phyloP scores from a whole-genome alignment of 2,329 filamentous ascomycete species.

The Aspergillus hiratsukae region DNA sequence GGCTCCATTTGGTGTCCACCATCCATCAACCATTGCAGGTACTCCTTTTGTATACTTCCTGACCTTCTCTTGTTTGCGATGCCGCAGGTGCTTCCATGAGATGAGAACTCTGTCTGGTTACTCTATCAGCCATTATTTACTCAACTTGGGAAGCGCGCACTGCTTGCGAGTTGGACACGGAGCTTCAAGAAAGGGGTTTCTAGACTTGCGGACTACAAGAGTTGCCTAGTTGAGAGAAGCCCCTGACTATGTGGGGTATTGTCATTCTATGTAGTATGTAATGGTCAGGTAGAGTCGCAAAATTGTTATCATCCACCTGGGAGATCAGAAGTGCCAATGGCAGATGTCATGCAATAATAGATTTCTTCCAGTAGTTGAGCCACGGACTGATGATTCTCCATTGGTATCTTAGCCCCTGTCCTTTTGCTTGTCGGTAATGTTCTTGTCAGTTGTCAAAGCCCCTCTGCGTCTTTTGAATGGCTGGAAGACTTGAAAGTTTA shows the following conservation, averaged over 20 bases:
- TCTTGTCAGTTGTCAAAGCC: not conserved
- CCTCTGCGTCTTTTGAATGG: not conserved
- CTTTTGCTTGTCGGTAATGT: not conserved
- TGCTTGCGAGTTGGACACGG: not conserved
- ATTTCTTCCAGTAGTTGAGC: not conserved
- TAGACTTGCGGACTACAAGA: not conserved
- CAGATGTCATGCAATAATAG: not conserved
- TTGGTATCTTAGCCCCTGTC: not conserved
- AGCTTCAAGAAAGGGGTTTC: not conserved
- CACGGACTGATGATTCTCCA: no score
- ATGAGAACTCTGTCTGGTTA: not conserved
- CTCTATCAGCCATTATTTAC: not conserved
- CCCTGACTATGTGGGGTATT: constrained; percentile 6
- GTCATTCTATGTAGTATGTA: not conserved
- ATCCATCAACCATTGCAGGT: not conserved
- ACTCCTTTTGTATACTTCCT: not conserved
- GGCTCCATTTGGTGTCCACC: not conserved
- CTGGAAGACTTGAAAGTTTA: not conserved
- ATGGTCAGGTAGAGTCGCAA: not conserved
- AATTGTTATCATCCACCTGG: not conserved
- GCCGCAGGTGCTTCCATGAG: not conserved
- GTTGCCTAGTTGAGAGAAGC: not conserved
- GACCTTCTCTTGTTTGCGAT: not conserved
- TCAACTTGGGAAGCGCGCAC: not conserved
- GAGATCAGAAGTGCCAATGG: no score